Evolutionary conservation across 1,284 basidiomycete species (phyloP).

Genomic region (Mycena sp.): DNA sequence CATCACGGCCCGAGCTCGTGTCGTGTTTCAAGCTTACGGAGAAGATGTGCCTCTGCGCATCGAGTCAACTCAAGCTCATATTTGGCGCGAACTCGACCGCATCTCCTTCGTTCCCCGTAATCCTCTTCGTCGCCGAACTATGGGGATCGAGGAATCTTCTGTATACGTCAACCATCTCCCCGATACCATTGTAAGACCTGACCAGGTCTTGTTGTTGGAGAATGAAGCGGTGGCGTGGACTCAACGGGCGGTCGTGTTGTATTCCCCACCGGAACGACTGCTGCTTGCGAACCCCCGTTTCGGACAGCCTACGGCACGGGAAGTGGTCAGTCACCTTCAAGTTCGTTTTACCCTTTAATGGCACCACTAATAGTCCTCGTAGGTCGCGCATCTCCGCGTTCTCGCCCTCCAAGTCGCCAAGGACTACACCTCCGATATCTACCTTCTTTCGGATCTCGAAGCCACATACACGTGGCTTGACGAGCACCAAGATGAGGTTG

Average conservation of each 20-base stretch:
- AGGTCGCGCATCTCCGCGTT: conserved; percentile 53
- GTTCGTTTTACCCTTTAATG: background rate
- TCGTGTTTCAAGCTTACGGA: conserved; percentile 49
- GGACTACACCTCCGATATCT: conserved; percentile 41
- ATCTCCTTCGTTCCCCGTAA: conserved; percentile 53
- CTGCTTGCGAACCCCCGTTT: conserved; percentile 29
- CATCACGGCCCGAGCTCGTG: conserved; percentile 41
- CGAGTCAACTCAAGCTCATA: conserved; percentile 23
- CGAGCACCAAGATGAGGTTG: conserved; percentile 39
- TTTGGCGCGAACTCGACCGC: conserved; percentile 48
- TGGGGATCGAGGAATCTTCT: conserved; percentile 33
- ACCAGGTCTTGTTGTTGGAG: conserved; percentile 46
- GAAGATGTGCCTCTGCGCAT: conserved; percentile 46
- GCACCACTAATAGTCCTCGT: conserved; percentile 4
- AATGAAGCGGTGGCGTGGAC: conserved; percentile 58
- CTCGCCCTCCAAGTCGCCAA: conserved; percentile 44
- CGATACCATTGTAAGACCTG: conserved; percentile 22
- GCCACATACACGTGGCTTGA: conserved; percentile 54
- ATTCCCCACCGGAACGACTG: conserved; percentile 28
- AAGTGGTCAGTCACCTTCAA: conserved; percentile 28
- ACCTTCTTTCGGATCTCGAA: conserved; percentile 47
- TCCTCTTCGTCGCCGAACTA: conserved; percentile 29
- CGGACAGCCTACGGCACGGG: conserved; percentile 27
- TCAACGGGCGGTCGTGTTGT: conserved; percentile 40
- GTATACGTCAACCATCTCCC: conserved; percentile 35